Base-by-base conservation (phyloP, 2,329 filamentous ascomycete species). In the Dryadomyces quercus-mongolicae region DNA sequence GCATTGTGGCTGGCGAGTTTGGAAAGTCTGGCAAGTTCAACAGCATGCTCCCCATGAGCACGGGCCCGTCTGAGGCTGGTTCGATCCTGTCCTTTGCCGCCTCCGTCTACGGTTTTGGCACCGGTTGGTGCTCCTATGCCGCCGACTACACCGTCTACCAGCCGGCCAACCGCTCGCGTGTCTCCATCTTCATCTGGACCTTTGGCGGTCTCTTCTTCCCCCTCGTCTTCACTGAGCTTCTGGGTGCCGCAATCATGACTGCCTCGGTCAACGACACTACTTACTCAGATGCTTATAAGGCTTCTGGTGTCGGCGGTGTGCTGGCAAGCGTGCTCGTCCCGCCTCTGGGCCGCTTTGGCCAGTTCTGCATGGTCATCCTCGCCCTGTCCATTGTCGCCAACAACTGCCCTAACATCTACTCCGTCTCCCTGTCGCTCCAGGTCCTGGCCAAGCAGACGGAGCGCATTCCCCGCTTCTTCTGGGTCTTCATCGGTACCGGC, bases 211-310 rank as follows among this genome's bases (percentile, higher is more conserved):
- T 93, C 15, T 78, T 86, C 58, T 69, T 87, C 58, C 82, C 86
- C 1, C 77, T 92, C 1, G 71, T 86, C 57, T 90, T 92, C 69
- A 85, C 81, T 2, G 77, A 89, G 68, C 80, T 88, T 64, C 77
- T 90, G 3, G 86, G 84, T 22, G 79, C 85, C 3, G 85, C 85
- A 13, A 67, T 90, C 61, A 81, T 79, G 65, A 84, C 82, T 13
- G 84, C 84, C 2, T 81, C 81, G 46, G 65, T 69, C 9, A 65
- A 76, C 62, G 77, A 84, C 60, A 66, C 64, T 45, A 75, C 57
- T 53, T 88, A 84, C 64, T 60, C 85, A 22, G 9, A 63, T 63
- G 22, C 71, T 65, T 58, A 65, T 56, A 34, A 42, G 2, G 55
- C 57, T 42, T 69, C 72, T 40, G 71, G 70, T 18, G 69, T 72